Evolutionary conservation across 306 rosid genomes (phyloP).

Genomic region (Cucumis hystrix): DNA sequence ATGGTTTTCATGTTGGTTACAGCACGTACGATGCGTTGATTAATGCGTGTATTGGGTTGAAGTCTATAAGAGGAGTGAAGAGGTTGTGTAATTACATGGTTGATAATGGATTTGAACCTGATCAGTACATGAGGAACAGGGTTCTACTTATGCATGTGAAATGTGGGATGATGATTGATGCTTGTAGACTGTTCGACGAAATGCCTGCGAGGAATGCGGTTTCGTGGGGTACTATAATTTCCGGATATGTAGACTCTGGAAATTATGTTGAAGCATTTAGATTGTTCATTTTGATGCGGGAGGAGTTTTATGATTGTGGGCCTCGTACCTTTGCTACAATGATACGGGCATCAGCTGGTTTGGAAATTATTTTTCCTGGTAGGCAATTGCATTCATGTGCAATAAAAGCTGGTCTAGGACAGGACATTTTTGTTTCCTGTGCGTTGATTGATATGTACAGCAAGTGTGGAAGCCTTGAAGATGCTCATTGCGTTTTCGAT

Average conservation of each 20-base stretch:
- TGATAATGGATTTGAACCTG: slow-evolving; percentile 43
- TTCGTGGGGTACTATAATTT: slow-evolving; percentile 54
- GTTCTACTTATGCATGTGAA: slow-evolving; percentile 57
- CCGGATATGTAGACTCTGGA: slow-evolving; percentile 60
- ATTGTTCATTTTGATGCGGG: slow-evolving; percentile 51
- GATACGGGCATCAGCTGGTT: slow-evolving; percentile 63
- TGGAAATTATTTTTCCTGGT: slow-evolving; percentile 40
- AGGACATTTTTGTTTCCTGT: slow-evolving; percentile 48
- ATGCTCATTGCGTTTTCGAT: slow-evolving; percentile 63
- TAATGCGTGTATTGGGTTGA: slow-evolving; percentile 56
- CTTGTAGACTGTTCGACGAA: slow-evolving; percentile 39
- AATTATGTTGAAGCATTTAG: slow-evolving; percentile 41
- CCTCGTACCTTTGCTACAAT: slow-evolving; percentile 45
- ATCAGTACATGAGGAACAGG: slow-evolving; percentile 63
- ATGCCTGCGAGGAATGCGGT: slow-evolving; percentile 45
- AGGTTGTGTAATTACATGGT: slow-evolving; percentile 44
- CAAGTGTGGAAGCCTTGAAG: slow-evolving; percentile 72
- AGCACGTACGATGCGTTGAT: slow-evolving; percentile 63
- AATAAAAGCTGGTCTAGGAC: slow-evolving; percentile 51
- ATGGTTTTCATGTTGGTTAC: slow-evolving; percentile 30
- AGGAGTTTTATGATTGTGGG: slow-evolving; percentile 35
- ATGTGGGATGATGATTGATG: slow-evolving; percentile 65
- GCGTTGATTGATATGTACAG: slow-evolving; percentile 80
- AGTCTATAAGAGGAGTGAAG: slow-evolving; percentile 51
- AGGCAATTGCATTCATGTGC: slow-evolving; percentile 64